These are phyloP conservation scores for Kwoniella pini DNA, from an alignment of 768 basidiomycete species.

Conservation along the genomic window DNA sequence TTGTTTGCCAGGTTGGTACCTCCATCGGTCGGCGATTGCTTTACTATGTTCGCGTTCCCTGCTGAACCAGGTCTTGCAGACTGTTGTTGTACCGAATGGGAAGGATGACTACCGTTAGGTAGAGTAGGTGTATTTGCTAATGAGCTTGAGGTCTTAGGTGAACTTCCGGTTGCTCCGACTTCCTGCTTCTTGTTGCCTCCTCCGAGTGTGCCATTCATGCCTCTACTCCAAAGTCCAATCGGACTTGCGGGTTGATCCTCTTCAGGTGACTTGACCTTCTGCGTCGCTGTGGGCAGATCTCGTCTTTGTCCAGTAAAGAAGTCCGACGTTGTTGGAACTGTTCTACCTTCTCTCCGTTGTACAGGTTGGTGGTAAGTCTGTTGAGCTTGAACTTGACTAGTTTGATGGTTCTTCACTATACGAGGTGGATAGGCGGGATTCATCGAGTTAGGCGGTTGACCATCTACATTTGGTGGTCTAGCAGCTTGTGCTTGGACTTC, in stretches of 20 bases:
- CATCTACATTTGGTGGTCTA: too few relatives aligned
- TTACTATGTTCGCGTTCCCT: neutral
- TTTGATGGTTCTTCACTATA: too few relatives aligned
- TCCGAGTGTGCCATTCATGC: slow-evolving; percentile 1
- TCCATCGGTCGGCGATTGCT: slow-evolving; percentile 1
- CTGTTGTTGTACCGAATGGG: neutral
- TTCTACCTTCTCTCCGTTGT: slow-evolving; percentile 37
- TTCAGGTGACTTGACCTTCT: slow-evolving; percentile 9
- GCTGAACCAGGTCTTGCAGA: neutral
- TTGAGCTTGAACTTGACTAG: too few relatives aligned
- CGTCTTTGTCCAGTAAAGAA: slow-evolving; percentile 27
- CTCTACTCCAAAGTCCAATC: slow-evolving; percentile 10
- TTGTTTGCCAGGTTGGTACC: neutral
- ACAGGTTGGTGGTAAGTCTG: neutral
- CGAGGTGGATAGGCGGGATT: too few relatives aligned
- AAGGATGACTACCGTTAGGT: neutral
- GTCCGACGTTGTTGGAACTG: slow-evolving; percentile 43
- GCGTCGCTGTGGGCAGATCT: neutral
- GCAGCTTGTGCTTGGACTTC: too few relatives aligned
- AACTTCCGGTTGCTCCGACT: neutral
- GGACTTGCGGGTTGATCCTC: neutral
- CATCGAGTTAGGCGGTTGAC: too few relatives aligned
- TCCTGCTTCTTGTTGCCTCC: neutral
- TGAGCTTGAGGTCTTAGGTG: slow-evolving; percentile 10
- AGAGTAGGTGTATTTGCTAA: slow-evolving; percentile 5